These are phyloP conservation scores for Cutaneotrichosporon spelunceum DNA, from an alignment of 1,284 basidiomycete genomes.

Conservation along the genomic window DNA sequence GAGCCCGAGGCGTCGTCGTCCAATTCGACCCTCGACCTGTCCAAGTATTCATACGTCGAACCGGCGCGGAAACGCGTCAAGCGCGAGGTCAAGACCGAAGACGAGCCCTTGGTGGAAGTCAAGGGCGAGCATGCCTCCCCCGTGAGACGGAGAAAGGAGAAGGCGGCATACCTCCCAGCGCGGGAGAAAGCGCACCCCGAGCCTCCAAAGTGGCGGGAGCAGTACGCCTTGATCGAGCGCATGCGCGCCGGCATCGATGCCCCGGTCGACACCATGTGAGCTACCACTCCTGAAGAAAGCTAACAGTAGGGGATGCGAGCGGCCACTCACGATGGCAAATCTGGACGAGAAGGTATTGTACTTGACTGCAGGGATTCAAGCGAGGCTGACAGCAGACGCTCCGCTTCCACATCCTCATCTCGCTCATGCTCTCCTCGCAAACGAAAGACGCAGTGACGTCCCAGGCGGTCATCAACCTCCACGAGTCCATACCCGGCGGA, in stretches of 20 bases:
- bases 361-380: not conserved
- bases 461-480: constrained; percentile 73
- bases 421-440: constrained; percentile 92
- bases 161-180: constrained; percentile 56
- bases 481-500: constrained; percentile 68
- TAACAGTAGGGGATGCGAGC: constrained; percentile 37
- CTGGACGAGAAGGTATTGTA: constrained; percentile 63
- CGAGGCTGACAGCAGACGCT: constrained; percentile 57
- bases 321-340: constrained; percentile 50
- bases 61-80: constrained; percentile 21
- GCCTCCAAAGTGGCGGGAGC: constrained; percentile 69
- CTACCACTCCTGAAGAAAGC: constrained; percentile 30
- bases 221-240: constrained; percentile 69
- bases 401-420: constrained; percentile 80
- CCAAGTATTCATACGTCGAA: constrained; percentile 24
- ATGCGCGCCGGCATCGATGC: constrained; percentile 72
- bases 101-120: constrained; percentile 2
- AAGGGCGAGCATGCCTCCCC: constrained; percentile 9
- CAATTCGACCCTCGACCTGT: constrained; percentile 16
- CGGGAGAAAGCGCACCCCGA: constrained; percentile 63
- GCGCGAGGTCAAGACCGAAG: constrained; percentile 11
- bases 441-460: constrained; percentile 89
- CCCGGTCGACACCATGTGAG: constrained; percentile 90
- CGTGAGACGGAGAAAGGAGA: constrained; percentile 23
- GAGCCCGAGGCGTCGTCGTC: not conserved